Evolutionary conservation across 2,329 filamentous ascomycete species (phyloP).

Genomic region (Aspergillus chevalieri): DNA sequence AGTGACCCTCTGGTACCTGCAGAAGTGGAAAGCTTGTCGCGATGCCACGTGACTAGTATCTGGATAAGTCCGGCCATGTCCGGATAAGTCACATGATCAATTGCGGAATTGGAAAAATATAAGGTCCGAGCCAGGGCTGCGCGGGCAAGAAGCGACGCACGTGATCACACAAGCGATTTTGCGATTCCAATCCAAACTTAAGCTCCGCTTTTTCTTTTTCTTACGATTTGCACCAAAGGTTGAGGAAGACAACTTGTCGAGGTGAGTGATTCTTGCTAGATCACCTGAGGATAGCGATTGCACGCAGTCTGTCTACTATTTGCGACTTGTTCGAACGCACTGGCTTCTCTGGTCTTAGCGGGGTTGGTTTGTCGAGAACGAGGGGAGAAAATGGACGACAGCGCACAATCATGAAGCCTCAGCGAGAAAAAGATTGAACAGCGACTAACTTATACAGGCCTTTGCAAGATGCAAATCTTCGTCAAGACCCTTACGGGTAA

Average conservation of each 20-base stretch:
- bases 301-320: background rate
- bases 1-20: too few species aligned
- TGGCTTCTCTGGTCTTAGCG: background rate
- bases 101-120: background rate
- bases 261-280: constrained; percentile 36
- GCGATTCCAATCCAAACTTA: constrained; percentile 10
- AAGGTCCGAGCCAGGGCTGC: constrained; percentile 9
- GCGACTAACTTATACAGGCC: constrained; percentile 28
- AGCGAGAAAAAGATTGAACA: background rate
- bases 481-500: constrained; percentile 84
- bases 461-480: constrained; percentile 50
- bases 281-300: background rate
- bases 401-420: background rate
- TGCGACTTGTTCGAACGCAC: background rate
- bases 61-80: too few species aligned
- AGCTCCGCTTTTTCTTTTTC: constrained; percentile 19
- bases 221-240: constrained; percentile 37
- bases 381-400: background rate
- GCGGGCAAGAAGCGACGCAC: constrained; percentile 12
- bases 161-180: constrained; percentile 40
- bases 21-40: too few species aligned
- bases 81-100: constrained; percentile 5
- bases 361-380: background rate
- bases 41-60: too few species aligned
- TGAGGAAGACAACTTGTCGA: constrained; percentile 59